Base-by-base conservation (phyloP, 352 stramenopile species). In the Globisporangium splendens region DNA sequence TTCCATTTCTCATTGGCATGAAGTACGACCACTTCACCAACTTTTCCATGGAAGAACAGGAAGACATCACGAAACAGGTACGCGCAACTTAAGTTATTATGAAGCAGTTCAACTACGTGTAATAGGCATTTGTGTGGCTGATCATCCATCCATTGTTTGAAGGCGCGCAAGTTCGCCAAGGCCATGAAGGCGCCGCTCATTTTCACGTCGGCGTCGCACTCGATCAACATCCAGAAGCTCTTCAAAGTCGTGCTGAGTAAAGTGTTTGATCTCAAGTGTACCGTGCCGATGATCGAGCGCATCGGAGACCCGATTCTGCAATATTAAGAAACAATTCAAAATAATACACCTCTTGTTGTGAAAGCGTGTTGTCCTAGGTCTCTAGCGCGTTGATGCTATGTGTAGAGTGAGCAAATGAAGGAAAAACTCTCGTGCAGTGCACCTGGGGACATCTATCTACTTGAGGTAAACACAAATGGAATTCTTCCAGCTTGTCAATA, bases 221-320 rank as follows among this genome's bases (percentile, higher is more conserved):
- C 91, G 28, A 97, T 98, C 63, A 98, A 98, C 72, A 90, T 98
- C 24, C 89, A 97, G 55, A 98, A 98, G 75, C 83, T 98, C 49
- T 98, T 98, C 73, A 98, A 98, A 63, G 86, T 98, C 51, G 89
- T 97, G 47, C 71, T 98, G 54, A 94, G 85, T 62, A 97, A 96
- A 67, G 91, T 98, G 33, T 98, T 98, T 63, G 90, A 97, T 55
- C 79, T 98, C 62, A 93, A 96, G 71, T 97, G 84, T 68, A 98
- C 92, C 4, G 83, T 98, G n/a, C 81, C 79, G 31, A 89, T 97
- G 68, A 97, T 98, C 60, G 83, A 93, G 52, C 90, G 94, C 22
- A 82, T 96, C 41, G 91, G 90, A 22, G 91, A 98, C 66, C 93
- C 93, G 31, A 95, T 97, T 46, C 77, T 97, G 20, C 83, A 96